Conservation (phyloP, 176 grass and related monocot species). For the bread wheat (Triticum aestivum) region DNA sequence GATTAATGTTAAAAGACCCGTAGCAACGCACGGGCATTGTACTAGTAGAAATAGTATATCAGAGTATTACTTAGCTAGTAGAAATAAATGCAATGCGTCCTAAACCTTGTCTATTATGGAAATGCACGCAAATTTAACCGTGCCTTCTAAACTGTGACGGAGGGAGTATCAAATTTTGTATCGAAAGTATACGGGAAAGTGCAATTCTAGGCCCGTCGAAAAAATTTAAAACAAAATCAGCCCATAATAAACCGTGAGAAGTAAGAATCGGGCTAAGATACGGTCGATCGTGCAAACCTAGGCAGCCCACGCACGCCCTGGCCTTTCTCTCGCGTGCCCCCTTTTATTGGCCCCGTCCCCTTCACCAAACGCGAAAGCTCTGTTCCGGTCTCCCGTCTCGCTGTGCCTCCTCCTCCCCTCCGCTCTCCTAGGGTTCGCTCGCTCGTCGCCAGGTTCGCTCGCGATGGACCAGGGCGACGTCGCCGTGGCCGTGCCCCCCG, state of each 20-base stretch:
- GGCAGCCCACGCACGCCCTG: background rate
- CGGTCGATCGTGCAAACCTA: background rate
- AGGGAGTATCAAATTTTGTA: background rate
- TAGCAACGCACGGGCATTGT: too few species aligned
- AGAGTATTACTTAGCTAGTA: too few species aligned
- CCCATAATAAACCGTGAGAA: background rate
- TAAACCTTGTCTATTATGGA: too few species aligned
- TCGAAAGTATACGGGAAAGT: background rate
- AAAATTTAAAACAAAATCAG: background rate
- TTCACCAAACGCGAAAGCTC: background rate
- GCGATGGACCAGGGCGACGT: slow-evolving; percentile 53
- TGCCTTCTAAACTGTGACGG: too few species aligned
- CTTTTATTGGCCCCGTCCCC: background rate
- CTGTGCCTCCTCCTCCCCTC: background rate
- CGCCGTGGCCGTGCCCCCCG: slow-evolving; percentile 33
- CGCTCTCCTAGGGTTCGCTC: slow-evolving; percentile 11
- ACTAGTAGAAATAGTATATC: too few species aligned
- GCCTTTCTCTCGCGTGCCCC: background rate
- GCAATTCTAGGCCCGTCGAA: background rate
- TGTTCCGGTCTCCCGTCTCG: background rate
- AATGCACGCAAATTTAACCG: too few species aligned
- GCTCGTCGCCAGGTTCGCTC: background rate
- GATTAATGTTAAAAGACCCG: too few species aligned
- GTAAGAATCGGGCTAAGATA: background rate
- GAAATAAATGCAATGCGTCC: too few species aligned